Percentiles rank a stretch among this genome's conserved stretches.
Evolutionary conservation across 345 rosid species (phyloP).

Genomic region (Tarenaya hassleriana): DNA sequence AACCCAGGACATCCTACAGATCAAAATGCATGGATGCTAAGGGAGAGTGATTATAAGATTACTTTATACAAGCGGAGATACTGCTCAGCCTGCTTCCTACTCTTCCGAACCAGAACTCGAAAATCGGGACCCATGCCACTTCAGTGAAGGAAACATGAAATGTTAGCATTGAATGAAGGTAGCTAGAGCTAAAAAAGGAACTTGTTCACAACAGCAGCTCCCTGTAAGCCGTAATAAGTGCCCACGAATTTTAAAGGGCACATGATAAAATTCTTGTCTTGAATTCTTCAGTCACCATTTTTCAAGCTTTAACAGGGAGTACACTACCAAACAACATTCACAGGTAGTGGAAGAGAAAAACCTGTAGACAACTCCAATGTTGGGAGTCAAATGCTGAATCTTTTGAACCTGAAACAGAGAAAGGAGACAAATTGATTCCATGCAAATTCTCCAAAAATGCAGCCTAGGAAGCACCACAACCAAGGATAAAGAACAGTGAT

Average conservation of each 20-base stretch:
- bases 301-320: neutral
- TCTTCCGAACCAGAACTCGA: conserved; percentile 86
- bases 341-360: conserved; percentile 21
- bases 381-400: conserved; percentile 78
- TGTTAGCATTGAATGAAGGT: neutral
- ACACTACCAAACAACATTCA: neutral
- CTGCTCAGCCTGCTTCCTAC: conserved; percentile 92
- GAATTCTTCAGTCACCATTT: too few relatives aligned
- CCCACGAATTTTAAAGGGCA: neutral
- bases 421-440: conserved; percentile 1
- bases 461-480: neutral
- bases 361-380: conserved; percentile 98
- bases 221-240: neutral
- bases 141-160: conserved; percentile 23
- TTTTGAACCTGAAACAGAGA: conserved; percentile 67
- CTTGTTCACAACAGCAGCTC: neutral
- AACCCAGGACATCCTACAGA: neutral
- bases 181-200: neutral
- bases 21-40: neutral
- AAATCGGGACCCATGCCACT: conserved; percentile 99
- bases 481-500: neutral
- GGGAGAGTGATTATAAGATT: conserved; percentile 8
- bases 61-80: conserved; percentile 78
- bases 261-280: neutral
- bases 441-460: neutral